Evolutionary conservation across 495 filamentous ascomycete species (phyloP).

Genomic region (Aspergillus bridgeri): DNA sequence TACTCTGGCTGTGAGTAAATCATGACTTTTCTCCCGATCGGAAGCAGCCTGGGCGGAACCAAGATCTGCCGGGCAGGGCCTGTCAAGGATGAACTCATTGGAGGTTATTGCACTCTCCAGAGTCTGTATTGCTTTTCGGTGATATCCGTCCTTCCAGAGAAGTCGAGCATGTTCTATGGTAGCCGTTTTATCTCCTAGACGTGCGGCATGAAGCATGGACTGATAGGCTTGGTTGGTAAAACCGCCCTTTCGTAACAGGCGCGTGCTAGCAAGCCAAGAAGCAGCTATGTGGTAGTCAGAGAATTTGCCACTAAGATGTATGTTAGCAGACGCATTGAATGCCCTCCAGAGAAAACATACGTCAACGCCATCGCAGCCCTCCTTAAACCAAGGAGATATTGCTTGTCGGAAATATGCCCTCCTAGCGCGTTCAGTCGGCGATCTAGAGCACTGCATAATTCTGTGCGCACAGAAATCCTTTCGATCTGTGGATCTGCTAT

Average conservation of each 20-base stretch:
- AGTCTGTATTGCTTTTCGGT: slow-evolving; percentile 90
- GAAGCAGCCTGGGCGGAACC: slow-evolving; percentile 30
- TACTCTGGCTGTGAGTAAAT: slow-evolving; percentile 45
- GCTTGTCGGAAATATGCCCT: slow-evolving; percentile 83
- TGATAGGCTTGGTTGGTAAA: slow-evolving; percentile 85
- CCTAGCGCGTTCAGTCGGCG: slow-evolving; percentile 80
- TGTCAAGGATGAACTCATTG: slow-evolving; percentile 59
- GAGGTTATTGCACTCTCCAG: slow-evolving; percentile 78
- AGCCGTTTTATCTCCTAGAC: slow-evolving; percentile 77
- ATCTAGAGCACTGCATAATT: slow-evolving; percentile 58
- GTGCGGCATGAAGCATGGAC: slow-evolving; percentile 83
- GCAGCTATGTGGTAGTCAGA: slow-evolving; percentile 69
- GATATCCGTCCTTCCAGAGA: slow-evolving; percentile 92
- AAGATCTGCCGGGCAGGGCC: slow-evolving; percentile 39
- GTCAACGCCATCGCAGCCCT: slow-evolving; percentile 78
- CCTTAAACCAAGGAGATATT: slow-evolving; percentile 85
- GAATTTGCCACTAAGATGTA: slow-evolving; percentile 36
- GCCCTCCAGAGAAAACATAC: slow-evolving; percentile 18
- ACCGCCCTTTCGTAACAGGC: slow-evolving; percentile 79
- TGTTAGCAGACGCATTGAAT: slow-evolving; percentile 11
- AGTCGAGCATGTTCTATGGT: slow-evolving; percentile 90
- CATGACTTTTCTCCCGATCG: slow-evolving; percentile 41
- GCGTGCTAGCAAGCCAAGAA: slow-evolving; percentile 81
- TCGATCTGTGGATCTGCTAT: slow-evolving; percentile 54
- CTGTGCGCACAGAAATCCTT: slow-evolving; percentile 27